These are phyloP conservation scores for Phytopythium oedochilum DNA, from an alignment of 352 stramenopile genomes.

Conservation along the genomic window DNA sequence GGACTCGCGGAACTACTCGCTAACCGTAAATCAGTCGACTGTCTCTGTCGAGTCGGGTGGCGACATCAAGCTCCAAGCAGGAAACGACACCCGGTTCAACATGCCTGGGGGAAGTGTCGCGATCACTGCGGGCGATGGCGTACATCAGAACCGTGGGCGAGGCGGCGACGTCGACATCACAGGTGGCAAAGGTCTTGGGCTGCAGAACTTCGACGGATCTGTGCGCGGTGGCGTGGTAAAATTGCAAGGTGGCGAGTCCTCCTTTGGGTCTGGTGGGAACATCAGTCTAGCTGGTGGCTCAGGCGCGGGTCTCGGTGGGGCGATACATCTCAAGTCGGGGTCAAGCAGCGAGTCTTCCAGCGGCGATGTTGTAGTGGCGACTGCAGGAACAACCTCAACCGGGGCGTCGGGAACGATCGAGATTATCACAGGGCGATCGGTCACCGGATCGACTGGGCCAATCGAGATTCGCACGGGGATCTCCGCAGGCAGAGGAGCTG, in stretches of 20 bases:
- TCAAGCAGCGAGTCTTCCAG: slow-evolving; percentile 31
- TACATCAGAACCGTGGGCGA: slow-evolving; percentile 71
- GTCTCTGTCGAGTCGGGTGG: slow-evolving; percentile 41
- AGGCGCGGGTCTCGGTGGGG: slow-evolving; percentile 41
- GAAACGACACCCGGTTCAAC: slow-evolving; percentile 70
- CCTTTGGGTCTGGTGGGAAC: slow-evolving; percentile 53
- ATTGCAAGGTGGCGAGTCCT: slow-evolving; percentile 59
- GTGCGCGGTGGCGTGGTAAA: slow-evolving; percentile 68
- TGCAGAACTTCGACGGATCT: slow-evolving; percentile 66
- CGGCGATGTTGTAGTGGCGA: slow-evolving; percentile 43
- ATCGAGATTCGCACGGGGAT: slow-evolving; percentile 40
- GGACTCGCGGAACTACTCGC: slow-evolving; percentile 28
- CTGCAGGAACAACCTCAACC: slow-evolving; percentile 8
- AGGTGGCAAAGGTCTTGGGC: slow-evolving; percentile 64
- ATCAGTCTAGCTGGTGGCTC: slow-evolving; percentile 41
- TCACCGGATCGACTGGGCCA: slow-evolving; percentile 21
- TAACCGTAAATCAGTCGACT: slow-evolving; percentile 34
- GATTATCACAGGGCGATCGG: slow-evolving; percentile 23
- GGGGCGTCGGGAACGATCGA: slow-evolving; percentile 22
- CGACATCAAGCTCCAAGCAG: slow-evolving; percentile 47
- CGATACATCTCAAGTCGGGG: slow-evolving; percentile 42
- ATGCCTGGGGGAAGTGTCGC: slow-evolving; percentile 43
- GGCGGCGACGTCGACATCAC: slow-evolving; percentile 70
- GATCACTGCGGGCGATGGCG: slow-evolving; percentile 59
- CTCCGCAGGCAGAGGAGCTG: slow-evolving; percentile 19